A percentile compares a stretch with the other conserved stretches of the same genome.
These are phyloP conservation scores for Mucor plumbeus DNA, from an alignment of 371 early-diverging fungal genomes.

Conservation along the genomic window DNA sequence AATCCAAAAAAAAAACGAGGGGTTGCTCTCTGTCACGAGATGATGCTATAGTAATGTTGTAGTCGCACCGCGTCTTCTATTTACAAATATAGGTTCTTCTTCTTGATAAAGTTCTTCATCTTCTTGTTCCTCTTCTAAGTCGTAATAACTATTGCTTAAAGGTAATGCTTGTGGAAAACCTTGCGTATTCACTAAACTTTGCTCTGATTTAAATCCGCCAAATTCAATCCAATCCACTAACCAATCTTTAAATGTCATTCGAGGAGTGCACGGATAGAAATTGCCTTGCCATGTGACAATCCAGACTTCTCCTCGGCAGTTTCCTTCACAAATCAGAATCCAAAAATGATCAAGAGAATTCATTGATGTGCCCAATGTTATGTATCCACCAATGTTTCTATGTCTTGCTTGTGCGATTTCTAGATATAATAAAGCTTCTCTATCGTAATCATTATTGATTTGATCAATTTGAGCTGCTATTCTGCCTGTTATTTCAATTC, in stretches of 20 bases:
- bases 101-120: too few relatives aligned
- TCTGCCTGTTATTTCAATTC: background rate
- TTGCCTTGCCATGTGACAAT: constrained; percentile 12
- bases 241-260: constrained; percentile 22
- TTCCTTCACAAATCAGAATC: constrained; percentile 25
- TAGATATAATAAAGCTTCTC: background rate
- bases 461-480: background rate
- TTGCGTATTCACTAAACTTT: background rate
- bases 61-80: background rate
- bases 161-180: background rate
- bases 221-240: constrained; percentile 6
- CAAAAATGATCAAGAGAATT: constrained; percentile 16
- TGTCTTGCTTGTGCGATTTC: background rate
- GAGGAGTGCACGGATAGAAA: constrained; percentile 21
- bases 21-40: constrained; percentile 9
- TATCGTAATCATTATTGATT: background rate
- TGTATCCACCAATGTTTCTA: constrained; percentile 11
- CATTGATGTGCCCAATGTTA: constrained; percentile 16
- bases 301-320: constrained; percentile 22
- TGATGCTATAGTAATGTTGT: constrained; percentile 4
- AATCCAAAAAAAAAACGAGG: background rate
- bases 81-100: background rate
- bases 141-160: background rate
- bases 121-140: background rate
- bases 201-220: background rate